phyloP scores from a whole-genome alignment of 2,329 filamentous ascomycete genomes.

The Trichoderma sp. region DNA sequence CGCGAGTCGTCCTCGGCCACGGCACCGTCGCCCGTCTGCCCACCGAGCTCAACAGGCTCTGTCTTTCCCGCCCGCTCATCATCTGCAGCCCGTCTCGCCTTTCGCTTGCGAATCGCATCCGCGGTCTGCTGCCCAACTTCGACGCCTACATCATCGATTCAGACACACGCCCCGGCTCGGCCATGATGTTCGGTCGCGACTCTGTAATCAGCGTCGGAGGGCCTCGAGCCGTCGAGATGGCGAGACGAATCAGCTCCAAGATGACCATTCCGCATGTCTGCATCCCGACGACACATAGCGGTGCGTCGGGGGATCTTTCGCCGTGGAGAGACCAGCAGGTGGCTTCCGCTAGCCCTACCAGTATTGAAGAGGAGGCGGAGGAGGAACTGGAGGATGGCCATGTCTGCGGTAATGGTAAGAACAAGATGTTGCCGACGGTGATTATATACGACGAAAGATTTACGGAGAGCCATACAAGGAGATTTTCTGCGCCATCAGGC shows the following conservation, averaged over 20 bases:
- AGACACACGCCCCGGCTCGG: slow-evolving; percentile 36
- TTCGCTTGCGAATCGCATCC: slow-evolving; percentile 41
- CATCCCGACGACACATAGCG: slow-evolving; percentile 63
- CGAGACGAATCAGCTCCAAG: slow-evolving; percentile 57
- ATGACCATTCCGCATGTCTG: slow-evolving; percentile 61
- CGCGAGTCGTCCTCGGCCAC: slow-evolving; percentile 43
- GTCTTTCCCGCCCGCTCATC: slow-evolving; percentile 43
- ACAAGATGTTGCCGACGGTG: slow-evolving; percentile 36
- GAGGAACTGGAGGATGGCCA: not conserved
- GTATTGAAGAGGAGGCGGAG: not conserved
- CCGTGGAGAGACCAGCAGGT: slow-evolving; percentile 2
- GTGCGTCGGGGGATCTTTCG: slow-evolving; percentile 50
- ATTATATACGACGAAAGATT: slow-evolving; percentile 47
- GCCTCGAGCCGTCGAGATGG: slow-evolving; percentile 63
- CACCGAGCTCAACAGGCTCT: slow-evolving; percentile 41
- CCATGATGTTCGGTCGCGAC: slow-evolving; percentile 50
- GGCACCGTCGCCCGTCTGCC: slow-evolving; percentile 42
- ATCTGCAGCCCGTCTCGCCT: slow-evolving; percentile 46
- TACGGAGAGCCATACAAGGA: slow-evolving; percentile 36
- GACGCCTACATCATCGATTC: slow-evolving; percentile 42
- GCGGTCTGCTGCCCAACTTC: slow-evolving; percentile 42
- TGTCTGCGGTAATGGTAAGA: not conserved
- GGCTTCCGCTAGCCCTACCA: not conserved
- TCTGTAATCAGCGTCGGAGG: slow-evolving; percentile 65
- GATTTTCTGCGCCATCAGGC: slow-evolving; percentile 39